phyloP scores from a whole-genome alignment of 176 grass and related monocot genomes.

The Panicum miliaceum region DNA sequence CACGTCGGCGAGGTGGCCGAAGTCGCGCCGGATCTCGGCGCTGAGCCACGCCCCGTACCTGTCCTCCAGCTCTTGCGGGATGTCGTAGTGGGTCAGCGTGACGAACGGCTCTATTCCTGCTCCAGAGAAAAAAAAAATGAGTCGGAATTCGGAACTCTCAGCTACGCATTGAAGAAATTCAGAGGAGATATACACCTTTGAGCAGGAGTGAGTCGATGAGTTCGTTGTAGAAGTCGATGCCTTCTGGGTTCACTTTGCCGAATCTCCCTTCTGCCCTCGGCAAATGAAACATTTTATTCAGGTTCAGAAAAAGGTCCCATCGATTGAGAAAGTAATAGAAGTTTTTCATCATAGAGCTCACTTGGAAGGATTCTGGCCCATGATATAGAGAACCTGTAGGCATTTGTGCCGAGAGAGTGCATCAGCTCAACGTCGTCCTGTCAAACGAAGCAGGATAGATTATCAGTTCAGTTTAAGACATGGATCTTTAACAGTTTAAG shows the following conservation, averaged over 20 bases:
- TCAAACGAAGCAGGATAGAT: neutral
- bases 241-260: slow-evolving; percentile 48
- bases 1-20: slow-evolving; percentile 60
- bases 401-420: slow-evolving; percentile 58
- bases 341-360: slow-evolving; percentile 12
- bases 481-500: neutral
- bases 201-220: slow-evolving; percentile 61
- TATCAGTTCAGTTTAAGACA: neutral
- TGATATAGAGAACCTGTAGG: slow-evolving; percentile 75
- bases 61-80: slow-evolving; percentile 71
- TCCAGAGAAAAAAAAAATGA: neutral
- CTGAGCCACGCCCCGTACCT: slow-evolving; percentile 60
- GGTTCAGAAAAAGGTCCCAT: neutral
- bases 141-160: neutral
- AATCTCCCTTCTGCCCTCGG: slow-evolving; percentile 55
- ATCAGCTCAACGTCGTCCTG: slow-evolving; percentile 68
- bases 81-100: slow-evolving; percentile 64
- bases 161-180: neutral
- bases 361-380: slow-evolving; percentile 77
- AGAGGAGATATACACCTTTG: slow-evolving; percentile 43
- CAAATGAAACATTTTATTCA: neutral
- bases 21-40: slow-evolving; percentile 60
- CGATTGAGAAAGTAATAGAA: neutral
- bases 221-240: slow-evolving; percentile 66
- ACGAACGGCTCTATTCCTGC: slow-evolving; percentile 82